Evolutionary conservation across 202 grass and related monocot species (phyloP), one percentile per base, ranked within the genome.

Genomic region (Bolboschoenoplectus hybrid): DNA sequence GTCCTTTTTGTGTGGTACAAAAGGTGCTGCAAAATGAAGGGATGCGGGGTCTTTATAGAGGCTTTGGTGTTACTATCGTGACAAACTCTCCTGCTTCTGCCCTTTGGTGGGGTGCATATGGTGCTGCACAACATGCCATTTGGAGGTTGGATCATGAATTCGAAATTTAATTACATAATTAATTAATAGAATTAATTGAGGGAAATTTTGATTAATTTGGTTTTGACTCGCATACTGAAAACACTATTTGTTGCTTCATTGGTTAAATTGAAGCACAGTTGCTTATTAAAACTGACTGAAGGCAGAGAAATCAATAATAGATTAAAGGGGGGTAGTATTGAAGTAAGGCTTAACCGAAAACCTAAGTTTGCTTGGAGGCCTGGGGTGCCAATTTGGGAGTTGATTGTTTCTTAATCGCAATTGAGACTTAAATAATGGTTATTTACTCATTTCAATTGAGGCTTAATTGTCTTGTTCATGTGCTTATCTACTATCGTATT

Each of bases 21-120:
- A 95, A 92, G 87, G 91, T 98, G 83, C 55, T 94, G 9, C 94
- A 85, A 60, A 84, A 55, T 14, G 93, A 98, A 89, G 96, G 96
- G 56, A 13, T 98, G 17, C 88, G 89, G 1, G 93, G 96, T n/a
- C 90, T 98, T 84, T 98, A 94, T 86, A 91, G 96, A 84, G 93
- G 96, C 51, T 98, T 95, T 87, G 96, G 96, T 80, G 84, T 98
- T 83, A 98, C 96, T 9, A 85, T 98, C 40, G 74, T 91, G 85
- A 94, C 91, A 49, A 91, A 98, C 47, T 94, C 96, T 9, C 96
- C 93, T 85, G 96, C 96, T 85, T 89, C 96, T 85, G 96, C 96
- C 84, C 93, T 98, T 87, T 98, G 96, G 96, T 98, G 96, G 96
- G 89, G 96, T 80, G 71, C 91, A 74, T 95, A 98, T 86, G 93